A percentile compares a stretch with the other conserved stretches of the same genome.
Conservation (phyloP, 129 eudicot genomes). For the Centaurea solstitialis region DNA sequence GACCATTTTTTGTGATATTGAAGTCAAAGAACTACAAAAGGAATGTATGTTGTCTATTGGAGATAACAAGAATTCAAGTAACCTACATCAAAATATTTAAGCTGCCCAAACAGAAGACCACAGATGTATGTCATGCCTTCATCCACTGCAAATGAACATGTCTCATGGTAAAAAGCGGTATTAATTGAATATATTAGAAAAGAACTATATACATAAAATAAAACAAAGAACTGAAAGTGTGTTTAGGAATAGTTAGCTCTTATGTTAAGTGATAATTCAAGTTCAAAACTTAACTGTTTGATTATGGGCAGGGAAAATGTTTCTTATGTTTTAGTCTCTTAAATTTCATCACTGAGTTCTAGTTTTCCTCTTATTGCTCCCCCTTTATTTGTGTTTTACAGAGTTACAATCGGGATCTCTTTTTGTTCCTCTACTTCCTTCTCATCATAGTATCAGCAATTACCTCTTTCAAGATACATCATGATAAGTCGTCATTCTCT, state of each 20-base stretch:
- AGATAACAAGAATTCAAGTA: background rate
- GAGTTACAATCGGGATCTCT: conserved; percentile 86
- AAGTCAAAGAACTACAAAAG: background rate
- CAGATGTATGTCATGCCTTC: background rate
- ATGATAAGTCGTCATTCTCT: conserved; percentile 77
- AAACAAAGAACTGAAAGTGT: background rate
- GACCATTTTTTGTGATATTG: background rate
- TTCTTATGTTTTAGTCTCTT: background rate
- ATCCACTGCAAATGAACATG: background rate
- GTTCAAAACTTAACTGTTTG: conserved; percentile 1
- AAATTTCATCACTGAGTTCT: background rate
- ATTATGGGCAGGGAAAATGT: background rate
- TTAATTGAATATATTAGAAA: background rate
- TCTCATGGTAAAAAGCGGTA: background rate
- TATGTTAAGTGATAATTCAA: conserved; percentile 7
- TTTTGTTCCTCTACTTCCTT: conserved; percentile 80
- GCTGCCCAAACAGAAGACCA: background rate
- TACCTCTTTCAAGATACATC: conserved; percentile 81
- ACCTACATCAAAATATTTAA: background rate
- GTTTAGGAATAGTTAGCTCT: background rate
- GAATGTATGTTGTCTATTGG: background rate
- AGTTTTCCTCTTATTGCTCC: conserved; percentile 4
- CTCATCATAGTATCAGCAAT: conserved; percentile 81
- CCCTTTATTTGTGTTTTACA: conserved; percentile 38
- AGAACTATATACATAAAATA: background rate